Evolutionary conservation across 306 rosid genomes (phyloP).

Genomic region (Rubus idaeus): DNA sequence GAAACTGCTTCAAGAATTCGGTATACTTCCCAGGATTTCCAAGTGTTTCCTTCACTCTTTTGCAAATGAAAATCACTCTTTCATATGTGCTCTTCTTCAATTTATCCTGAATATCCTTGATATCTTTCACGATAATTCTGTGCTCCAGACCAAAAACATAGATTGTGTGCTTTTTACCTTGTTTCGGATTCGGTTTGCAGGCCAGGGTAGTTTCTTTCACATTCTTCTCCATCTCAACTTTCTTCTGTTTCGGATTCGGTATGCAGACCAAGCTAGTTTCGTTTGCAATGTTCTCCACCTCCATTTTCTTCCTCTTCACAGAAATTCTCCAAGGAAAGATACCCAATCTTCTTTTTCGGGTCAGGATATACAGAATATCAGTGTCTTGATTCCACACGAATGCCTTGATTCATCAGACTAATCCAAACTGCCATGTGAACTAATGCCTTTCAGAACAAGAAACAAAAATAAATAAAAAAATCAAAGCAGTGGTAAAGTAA

Average conservation of each 20-base stretch:
- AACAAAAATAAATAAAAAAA: neutral
- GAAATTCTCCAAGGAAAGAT: neutral
- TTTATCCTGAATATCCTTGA: constrained; percentile 20
- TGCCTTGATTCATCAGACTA: neutral
- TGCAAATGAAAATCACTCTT: constrained; percentile 6
- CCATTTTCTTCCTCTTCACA: neutral
- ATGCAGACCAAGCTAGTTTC: neutral
- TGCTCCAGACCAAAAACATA: constrained; percentile 8
- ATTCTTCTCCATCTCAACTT: neutral
- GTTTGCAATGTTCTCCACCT: constrained; percentile 5
- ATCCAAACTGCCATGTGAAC: constrained; percentile 10
- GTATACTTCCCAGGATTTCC: neutral
- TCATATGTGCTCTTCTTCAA: constrained; percentile 21
- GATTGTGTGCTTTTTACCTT: neutral
- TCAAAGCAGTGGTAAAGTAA: neutral
- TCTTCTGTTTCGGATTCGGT: constrained; percentile 1
- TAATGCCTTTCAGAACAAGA: neutral
- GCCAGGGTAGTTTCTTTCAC: neutral
- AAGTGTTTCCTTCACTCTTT: neutral
- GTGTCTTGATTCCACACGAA: neutral
- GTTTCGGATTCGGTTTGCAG: neutral
- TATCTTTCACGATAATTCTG: neutral
- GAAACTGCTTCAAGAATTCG: constrained; percentile 15
- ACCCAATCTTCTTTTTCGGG: neutral
- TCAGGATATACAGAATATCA: constrained; percentile 2